Conservation (phyloP, 306 rosid genomes). For the Acacia crassicarpa region DNA sequence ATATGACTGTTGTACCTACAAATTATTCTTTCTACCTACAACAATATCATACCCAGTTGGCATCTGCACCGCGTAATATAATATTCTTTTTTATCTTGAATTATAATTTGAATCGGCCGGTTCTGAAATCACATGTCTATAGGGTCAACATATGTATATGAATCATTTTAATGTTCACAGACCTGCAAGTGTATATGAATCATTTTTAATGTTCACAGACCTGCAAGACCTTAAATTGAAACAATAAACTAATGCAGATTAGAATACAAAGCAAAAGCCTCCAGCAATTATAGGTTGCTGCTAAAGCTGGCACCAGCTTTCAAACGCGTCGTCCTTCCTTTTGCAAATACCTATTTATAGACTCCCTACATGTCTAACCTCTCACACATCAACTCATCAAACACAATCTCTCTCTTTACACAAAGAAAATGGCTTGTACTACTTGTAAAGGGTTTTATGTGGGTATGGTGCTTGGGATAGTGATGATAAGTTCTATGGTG, state of each 20-base stretch:
- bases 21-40: neutral
- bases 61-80: neutral
- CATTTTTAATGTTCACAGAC: neutral
- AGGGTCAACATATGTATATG: neutral
- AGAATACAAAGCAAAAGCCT: neutral
- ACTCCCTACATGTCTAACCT: neutral
- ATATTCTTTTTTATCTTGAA: neutral
- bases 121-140: neutral
- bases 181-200: neutral
- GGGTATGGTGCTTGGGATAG: slow-evolving; percentile 27
- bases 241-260: neutral
- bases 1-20: neutral
- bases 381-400: slow-evolving; percentile 34
- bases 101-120: neutral
- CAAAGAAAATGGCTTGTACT: neutral
- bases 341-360: neutral
- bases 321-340: neutral
- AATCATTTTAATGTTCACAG: neutral
- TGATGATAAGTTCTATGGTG: slow-evolving; percentile 30
- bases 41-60: neutral
- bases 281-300: neutral
- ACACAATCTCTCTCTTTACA: neutral
- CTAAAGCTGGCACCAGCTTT: neutral
- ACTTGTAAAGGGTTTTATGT: slow-evolving; percentile 27
- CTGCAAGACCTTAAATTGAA: neutral